Conservation (phyloP, 1,284 basidiomycete species). For the Trichosporon asahii region DNA sequence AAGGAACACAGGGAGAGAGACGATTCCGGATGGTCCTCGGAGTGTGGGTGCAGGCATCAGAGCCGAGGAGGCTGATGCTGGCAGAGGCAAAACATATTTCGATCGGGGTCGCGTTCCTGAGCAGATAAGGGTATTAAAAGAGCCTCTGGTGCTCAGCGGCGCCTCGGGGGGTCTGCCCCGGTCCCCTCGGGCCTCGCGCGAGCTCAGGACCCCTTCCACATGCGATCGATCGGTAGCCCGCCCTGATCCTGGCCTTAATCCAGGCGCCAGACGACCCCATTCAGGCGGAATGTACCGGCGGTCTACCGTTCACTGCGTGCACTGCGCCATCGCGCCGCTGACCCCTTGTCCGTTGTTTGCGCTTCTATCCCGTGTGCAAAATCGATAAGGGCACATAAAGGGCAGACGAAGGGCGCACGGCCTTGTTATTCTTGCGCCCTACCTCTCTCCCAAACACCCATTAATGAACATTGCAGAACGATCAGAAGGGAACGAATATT, state of each 20-base stretch:
- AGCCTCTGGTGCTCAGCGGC: neutral
- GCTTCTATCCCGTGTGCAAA: neutral
- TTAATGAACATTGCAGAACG: neutral
- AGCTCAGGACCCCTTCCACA: neutral
- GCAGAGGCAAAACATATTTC: slow-evolving; percentile 9
- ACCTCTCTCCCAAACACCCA: neutral
- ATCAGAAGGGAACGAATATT: neutral
- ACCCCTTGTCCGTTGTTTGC: neutral
- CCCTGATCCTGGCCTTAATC: neutral
- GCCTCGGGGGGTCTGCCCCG: neutral
- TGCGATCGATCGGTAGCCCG: slow-evolving; percentile 4
- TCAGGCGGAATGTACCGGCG: slow-evolving; percentile 1
- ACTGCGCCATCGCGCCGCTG: neutral
- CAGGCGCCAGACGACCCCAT: neutral
- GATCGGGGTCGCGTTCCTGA: neutral
- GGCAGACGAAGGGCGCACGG: neutral
- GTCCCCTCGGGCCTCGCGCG: neutral
- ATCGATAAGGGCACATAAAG: neutral
- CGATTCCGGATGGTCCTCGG: neutral
- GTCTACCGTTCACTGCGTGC: neutral
- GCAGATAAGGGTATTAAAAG: neutral
- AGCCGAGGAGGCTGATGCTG: neutral
- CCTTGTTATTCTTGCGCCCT: neutral
- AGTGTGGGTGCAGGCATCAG: neutral
- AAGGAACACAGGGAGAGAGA: neutral